Evolutionary conservation across 495 filamentous ascomycete species (phyloP).

Genomic region (Hypoxylon fragiforme): DNA sequence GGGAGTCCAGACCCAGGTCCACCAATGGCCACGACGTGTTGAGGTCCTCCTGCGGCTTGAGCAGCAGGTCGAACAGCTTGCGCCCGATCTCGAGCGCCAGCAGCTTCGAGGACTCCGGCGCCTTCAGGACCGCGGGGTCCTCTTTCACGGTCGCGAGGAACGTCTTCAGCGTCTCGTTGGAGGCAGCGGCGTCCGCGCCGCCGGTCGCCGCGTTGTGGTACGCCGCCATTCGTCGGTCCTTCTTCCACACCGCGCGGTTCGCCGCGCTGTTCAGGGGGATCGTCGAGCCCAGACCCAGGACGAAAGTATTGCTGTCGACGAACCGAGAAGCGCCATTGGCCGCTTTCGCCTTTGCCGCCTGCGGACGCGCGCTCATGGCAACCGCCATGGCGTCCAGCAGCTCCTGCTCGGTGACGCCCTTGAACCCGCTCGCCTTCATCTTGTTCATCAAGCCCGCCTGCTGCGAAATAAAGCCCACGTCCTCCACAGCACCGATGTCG

Average conservation of each 20-base stretch:
- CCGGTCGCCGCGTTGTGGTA: constrained; percentile 30
- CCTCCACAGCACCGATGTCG: constrained; percentile 44
- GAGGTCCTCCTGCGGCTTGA: constrained; percentile 47
- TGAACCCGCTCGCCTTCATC: constrained; percentile 44
- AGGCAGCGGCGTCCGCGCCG: neutral
- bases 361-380: constrained; percentile 9
- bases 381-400: constrained; percentile 22
- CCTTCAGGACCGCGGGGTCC: constrained; percentile 24
- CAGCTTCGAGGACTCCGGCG: constrained; percentile 1
- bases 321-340: neutral
- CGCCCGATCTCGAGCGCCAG: constrained; percentile 38
- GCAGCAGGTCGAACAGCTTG: constrained; percentile 43
- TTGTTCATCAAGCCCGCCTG: neutral
- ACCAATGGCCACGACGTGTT: constrained; percentile 40
- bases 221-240: constrained; percentile 32
- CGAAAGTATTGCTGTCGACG: constrained; percentile 15
- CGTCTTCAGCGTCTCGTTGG: constrained; percentile 27
- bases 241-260: constrained; percentile 28
- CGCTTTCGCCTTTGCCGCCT: neutral
- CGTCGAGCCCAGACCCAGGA: constrained; percentile 20
- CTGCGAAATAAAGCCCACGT: constrained; percentile 23
- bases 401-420: constrained; percentile 16
- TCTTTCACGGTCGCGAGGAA: constrained; percentile 17
- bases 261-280: constrained; percentile 17
- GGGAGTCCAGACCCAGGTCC: constrained; percentile 47